Evolutionary conservation across 75 land plant genomes (phyloP).

Genomic region (Cryptomeria japonica): DNA sequence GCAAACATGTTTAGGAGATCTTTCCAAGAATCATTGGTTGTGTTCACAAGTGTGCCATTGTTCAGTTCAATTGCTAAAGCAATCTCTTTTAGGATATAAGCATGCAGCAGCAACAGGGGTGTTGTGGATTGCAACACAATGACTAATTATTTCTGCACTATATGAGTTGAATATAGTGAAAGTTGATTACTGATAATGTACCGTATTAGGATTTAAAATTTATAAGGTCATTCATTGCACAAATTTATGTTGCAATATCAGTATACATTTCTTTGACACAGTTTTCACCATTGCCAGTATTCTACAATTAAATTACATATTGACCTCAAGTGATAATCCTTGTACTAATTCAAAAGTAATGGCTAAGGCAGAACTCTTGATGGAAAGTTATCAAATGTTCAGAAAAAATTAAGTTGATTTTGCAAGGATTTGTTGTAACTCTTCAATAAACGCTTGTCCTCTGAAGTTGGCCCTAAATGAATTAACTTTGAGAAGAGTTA

Average conservation of each 20-base stretch:
- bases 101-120: neutral
- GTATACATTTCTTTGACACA: neutral
- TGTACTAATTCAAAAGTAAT: too few species aligned
- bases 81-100: neutral
- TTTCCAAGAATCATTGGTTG: neutral
- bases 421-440: neutral
- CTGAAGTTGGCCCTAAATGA: neutral
- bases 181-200: neutral
- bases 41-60: neutral
- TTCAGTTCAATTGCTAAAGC: neutral
- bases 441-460: neutral
- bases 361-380: neutral
- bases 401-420: neutral
- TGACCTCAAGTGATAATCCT: neutral
- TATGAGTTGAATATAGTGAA: neutral
- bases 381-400: neutral
- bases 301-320: neutral
- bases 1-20: neutral
- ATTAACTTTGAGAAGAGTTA: neutral
- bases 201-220: too few species aligned
- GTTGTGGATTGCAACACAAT: neutral
- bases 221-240: neutral
- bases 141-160: neutral
- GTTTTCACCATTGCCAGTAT: neutral
- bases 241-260: neutral